Evolutionary conservation across 352 stramenopile genomes (phyloP), one percentile per base, ranked within the genome.

Genomic region (Nothophytophthora sp.): DNA sequence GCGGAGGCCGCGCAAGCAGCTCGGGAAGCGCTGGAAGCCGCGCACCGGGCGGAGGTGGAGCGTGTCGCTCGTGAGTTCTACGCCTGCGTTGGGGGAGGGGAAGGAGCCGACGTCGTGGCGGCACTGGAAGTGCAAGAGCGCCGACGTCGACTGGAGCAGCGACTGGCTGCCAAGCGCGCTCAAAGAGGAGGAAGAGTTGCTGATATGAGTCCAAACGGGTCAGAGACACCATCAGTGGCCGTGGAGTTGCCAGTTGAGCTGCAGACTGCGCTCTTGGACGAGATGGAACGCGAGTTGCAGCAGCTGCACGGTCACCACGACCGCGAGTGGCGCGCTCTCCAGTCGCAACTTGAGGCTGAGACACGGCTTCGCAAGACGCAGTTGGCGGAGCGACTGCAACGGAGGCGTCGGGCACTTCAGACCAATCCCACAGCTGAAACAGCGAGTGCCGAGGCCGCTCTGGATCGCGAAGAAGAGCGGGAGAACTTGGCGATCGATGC

Each of bases 221-320:
- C n/a, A n/a, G n/a, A n/a, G n/a, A n/a, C 35, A 13, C 36, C 44
- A 13, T 2, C 12, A 5, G 13, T 47, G 6, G 18, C 34, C 38
- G 24, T 13, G n/a, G n/a, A n/a, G 5, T n/a, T 57, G 22, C 36
- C 38, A 34, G 25, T 18, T 13, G 37, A 52, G 24, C 19, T 45
- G 5, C n/a, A 55, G 35, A 30, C 33, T 3, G 20, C 40, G 7
- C 23, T 70, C 10, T 20, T 60, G 16, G 56, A 64, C 27, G 46
- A 60, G 13, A 22, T 71, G 9, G 42, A 67, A 10, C 30, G 48
- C 1, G 50, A 69, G 35, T 39, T 80, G 35, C 43, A 52, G 16
- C 47, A 61, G 11, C 33, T 86, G 2, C 57, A 76, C 29, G 63
- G 64, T 0, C 50, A 68, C 32, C 71, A 77, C 19, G 48, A 64